Conservation (phyloP, 2,329 filamentous ascomycete genomes). For the Tolypocladium pustulatum region DNA sequence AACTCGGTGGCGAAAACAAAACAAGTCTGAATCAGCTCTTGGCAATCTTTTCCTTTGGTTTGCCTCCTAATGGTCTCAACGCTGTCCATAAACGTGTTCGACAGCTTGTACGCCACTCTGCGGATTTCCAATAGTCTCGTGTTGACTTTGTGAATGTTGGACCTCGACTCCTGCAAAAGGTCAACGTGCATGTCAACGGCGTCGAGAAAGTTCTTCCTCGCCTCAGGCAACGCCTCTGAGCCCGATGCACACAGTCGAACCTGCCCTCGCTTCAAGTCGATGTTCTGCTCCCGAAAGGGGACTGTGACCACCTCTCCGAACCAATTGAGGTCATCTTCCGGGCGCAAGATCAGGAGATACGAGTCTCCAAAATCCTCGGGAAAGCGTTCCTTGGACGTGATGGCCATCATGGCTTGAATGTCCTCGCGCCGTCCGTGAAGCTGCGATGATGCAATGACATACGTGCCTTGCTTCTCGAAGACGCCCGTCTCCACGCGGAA, state of each 20-base stretch:
- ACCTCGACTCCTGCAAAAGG: slow-evolving; percentile 81
- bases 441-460: slow-evolving; percentile 75
- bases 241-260: slow-evolving; percentile 82
- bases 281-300: slow-evolving; percentile 62
- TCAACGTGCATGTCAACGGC: slow-evolving; percentile 78
- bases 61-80: slow-evolving; percentile 88
- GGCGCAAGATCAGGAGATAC: slow-evolving; percentile 76
- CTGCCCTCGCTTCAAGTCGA: slow-evolving; percentile 79
- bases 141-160: slow-evolving; percentile 89
- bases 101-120: slow-evolving; percentile 90
- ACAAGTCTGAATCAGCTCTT: slow-evolving; percentile 94
- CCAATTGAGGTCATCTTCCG: slow-evolving; percentile 73
- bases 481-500: slow-evolving; percentile 70
- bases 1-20: slow-evolving; percentile 99
- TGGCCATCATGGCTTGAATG: slow-evolving; percentile 77
- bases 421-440: slow-evolving; percentile 67
- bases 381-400: slow-evolving; percentile 41
- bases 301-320: slow-evolving; percentile 65
- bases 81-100: slow-evolving; percentile 97
- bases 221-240: slow-evolving; percentile 67
- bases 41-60: slow-evolving; percentile 73
- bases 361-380: slow-evolving; percentile 61
- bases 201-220: slow-evolving; percentile 67
- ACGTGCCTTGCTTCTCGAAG: slow-evolving; percentile 64
- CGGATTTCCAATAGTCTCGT: slow-evolving; percentile 86